Percentiles rank a stretch among this genome's conserved stretches.
Evolutionary conservation across 176 grass and related monocot species (phyloP).

Genomic region (Typha latifolia): DNA sequence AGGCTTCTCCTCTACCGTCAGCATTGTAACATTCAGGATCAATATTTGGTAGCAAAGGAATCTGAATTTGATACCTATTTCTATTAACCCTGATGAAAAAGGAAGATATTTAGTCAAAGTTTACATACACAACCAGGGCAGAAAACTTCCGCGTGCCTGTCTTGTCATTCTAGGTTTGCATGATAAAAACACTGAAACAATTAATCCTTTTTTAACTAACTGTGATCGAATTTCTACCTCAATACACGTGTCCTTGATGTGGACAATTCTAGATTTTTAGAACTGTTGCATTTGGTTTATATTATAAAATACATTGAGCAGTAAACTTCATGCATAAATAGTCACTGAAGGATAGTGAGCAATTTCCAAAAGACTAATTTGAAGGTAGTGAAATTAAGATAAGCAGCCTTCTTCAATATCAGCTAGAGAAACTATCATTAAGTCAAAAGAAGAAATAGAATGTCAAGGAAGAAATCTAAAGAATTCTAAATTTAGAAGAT

Average conservation of each 20-base stretch:
- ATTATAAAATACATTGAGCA: too few species aligned
- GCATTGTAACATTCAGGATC: constrained; percentile 91
- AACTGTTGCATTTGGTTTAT: too few species aligned
- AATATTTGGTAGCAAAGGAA: constrained; percentile 82
- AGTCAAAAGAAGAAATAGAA: constrained; percentile 19
- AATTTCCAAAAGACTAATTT: neutral
- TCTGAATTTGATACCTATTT: constrained; percentile 91
- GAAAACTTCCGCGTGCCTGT: neutral
- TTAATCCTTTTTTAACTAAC: too few species aligned
- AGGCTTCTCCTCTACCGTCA: constrained; percentile 91
- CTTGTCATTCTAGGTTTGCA: neutral
- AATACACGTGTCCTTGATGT: too few species aligned
- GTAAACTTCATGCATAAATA: too few species aligned
- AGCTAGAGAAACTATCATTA: constrained; percentile 66
- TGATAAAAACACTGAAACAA: too few species aligned
- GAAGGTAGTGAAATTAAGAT: constrained; percentile 2
- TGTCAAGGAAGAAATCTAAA: neutral
- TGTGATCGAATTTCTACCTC: too few species aligned
- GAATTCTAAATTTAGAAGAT: neutral
- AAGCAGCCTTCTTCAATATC: constrained; percentile 78
- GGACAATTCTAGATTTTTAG: too few species aligned
- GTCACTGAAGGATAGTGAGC: too few species aligned
- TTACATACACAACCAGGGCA: neutral
- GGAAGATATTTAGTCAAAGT: constrained; percentile 12
- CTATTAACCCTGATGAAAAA: constrained; percentile 56